Evolutionary conservation across 148 eudicot species (phyloP), one percentile per base, ranked within the genome.

Genomic region (Silene uniflora): DNA sequence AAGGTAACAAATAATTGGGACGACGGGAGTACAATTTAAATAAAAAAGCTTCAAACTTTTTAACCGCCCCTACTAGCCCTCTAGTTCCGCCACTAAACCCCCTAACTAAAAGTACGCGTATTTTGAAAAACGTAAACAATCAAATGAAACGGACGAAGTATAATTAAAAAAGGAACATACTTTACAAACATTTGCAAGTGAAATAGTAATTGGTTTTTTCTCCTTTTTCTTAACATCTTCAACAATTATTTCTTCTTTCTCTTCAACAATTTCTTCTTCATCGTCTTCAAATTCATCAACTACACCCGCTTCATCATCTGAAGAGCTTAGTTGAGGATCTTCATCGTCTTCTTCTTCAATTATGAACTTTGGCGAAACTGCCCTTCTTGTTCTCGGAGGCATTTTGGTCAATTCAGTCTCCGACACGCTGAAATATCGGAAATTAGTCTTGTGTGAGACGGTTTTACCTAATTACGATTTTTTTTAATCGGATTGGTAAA

Each of bases 181-280:
- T 84, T 94, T 94, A 84, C 98, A 94, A 59, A 90, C 90, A 85
- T 89, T 94, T 77, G 88, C 89, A 49, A 94, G 90, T 79, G 83
- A 85, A 61, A 94, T 90, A 56, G 91, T 88, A 46, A 94, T 90
- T 3, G 91, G 97, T 12, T 73, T 82, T 77, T 85, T 91, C 76
- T 54, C 82, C 66, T 56, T 84, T 75, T 62, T 83, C 77, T 75
- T 82, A 16, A 23, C 42, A 14, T 69, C 77, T 39, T 76, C 81
- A 63, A 64, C 82, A 11, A 17, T 74, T 24, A 73, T 62, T 5
- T 12, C 69, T 10, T 62, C 75, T 18, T 39, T 71, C 12, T 35
- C 83, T 16, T 55, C 63, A 9, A 78, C 82, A 14, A 29, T 69
- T 12, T n/a, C 86, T 5, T 77, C 83, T 29, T 75, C 81, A 0